Base-by-base conservation (phyloP, 2,329 filamentous ascomycete species). In the Aspergillus sp. region DNA sequence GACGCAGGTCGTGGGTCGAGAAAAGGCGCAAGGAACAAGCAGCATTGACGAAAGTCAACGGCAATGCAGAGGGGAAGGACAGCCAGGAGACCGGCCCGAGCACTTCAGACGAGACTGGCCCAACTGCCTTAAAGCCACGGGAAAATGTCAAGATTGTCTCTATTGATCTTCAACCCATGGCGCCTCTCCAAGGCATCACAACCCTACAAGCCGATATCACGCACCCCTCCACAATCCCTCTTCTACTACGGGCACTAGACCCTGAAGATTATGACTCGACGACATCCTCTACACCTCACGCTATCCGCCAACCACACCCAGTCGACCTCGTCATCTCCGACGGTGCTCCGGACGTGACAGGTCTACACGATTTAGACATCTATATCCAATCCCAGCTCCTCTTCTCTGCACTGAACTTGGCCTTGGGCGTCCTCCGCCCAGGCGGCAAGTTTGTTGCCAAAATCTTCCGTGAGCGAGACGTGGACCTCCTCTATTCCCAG, bases 401-500 rank as follows among this genome's bases (percentile, higher is more conserved):
- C 50, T 97, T 96, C 75, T 91, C 93, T 0, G 95, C 95, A 0
- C 84, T 99, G 19, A 96, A 97, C 73, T 85, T 99, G 3, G 92
- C 95, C 0, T 85, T 97, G 12, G 96, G 93, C 71, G 92, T 99
- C 12, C 84, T 99, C 21, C 90, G 90, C 59, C 93, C 93, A 0
- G 95, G 95, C 44, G 95, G 95, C 62, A 96, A 91, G 70, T 99
- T 99, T 67, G 93, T 99, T 7, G 95, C 95, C 59, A 99, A 99
- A 80, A 97, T 99, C 60, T 99, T 99, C 79, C 82, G 95, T 15
- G 93, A 91, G 15, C 88, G 92, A 66, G 95, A 98, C 68, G 93
- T 98, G n/a, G 95, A 98, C 70, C 81, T 98, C 23, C 84, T 99
- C 8, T 98, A 95, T 70, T 92, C 92, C 2, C 95, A 99, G 73